Percentiles rank a stretch among this genome's conserved stretches.
Conservation (phyloP, 768 basidiomycete species). For the Mycena epipterygia region DNA sequence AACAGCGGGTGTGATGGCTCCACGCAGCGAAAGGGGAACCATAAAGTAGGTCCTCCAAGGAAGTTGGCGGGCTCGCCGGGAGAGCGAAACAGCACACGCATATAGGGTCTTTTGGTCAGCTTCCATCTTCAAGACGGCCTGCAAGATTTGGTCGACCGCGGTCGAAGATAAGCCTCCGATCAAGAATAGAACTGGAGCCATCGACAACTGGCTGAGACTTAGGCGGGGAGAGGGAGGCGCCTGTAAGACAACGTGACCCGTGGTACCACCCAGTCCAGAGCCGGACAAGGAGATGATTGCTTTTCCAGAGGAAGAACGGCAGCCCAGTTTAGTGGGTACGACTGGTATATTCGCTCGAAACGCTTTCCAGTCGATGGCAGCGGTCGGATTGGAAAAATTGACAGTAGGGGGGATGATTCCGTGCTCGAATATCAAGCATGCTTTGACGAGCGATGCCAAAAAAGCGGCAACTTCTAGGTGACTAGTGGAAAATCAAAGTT, state of each 20-base stretch:
- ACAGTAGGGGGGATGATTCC: constrained; percentile 47
- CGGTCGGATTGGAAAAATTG: constrained; percentile 43
- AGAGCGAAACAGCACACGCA: constrained; percentile 27
- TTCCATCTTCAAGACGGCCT: constrained; percentile 7
- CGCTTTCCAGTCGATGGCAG: constrained; percentile 45
- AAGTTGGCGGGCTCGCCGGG: constrained; percentile 38
- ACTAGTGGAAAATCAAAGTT: constrained; percentile 3
- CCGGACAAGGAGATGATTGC: constrained; percentile 47
- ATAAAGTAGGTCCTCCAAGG: constrained; percentile 35
- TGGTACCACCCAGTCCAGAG: constrained; percentile 48
- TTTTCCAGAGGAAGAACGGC: constrained; percentile 33
- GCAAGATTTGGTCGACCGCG: constrained; percentile 14
- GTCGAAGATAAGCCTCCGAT: constrained; percentile 13
- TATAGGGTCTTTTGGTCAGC: neutral
- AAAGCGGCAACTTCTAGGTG: constrained; percentile 29
- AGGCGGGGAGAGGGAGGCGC: constrained; percentile 32
- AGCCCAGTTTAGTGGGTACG: constrained; percentile 35
- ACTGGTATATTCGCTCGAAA: constrained; percentile 42
- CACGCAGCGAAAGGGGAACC: constrained; percentile 28
- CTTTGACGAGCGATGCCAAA: constrained; percentile 40
- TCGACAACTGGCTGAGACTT: neutral
- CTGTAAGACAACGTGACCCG: constrained; percentile 47
- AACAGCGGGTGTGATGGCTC: constrained; percentile 27
- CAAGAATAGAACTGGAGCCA: constrained; percentile 9
- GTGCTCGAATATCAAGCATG: constrained; percentile 44